phyloP scores from a whole-genome alignment of 2,329 filamentous ascomycete genomes.

The Aspergillus pseudonomiae region DNA sequence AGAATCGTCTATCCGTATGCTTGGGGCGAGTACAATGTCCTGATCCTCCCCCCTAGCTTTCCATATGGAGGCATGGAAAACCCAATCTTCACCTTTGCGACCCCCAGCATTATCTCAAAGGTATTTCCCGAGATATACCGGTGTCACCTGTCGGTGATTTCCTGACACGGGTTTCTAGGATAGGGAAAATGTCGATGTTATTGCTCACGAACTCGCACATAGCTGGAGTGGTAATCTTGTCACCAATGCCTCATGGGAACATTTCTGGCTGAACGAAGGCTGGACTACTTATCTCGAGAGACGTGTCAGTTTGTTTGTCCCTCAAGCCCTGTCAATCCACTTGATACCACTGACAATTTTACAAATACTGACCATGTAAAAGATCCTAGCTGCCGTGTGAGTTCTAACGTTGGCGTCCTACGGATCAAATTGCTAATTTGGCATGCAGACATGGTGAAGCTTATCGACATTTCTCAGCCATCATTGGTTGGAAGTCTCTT shows the following conservation, averaged over 20 bases:
- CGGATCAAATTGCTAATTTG: neutral
- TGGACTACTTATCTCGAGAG: conserved; percentile 97
- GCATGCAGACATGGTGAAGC: conserved; percentile 71
- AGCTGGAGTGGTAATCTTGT: conserved; percentile 85
- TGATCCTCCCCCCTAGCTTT: conserved; percentile 87
- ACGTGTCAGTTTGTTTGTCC: conserved; percentile 47
- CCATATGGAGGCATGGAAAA: conserved; percentile 87
- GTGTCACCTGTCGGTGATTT: neutral
- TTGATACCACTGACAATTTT: neutral
- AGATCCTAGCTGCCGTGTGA: conserved; percentile 48
- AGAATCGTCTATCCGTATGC: conserved; percentile 80
- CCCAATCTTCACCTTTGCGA: conserved; percentile 92
- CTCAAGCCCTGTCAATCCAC: neutral
- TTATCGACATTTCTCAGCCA: conserved; percentile 89
- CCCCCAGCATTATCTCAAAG: conserved; percentile 89
- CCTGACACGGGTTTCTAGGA: conserved; percentile 48
- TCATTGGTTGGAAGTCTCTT: conserved; percentile 92
- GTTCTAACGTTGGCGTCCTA: conserved; percentile 11
- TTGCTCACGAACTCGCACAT: conserved; percentile 79
- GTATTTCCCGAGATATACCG: conserved; percentile 30
- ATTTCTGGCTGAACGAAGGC: conserved; percentile 69
- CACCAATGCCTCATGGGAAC: conserved; percentile 56
- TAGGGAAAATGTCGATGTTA: conserved; percentile 90
- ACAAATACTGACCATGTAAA: conserved; percentile 19
- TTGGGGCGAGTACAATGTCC: conserved; percentile 94